Conservation (phyloP, 2,329 filamentous ascomycete species). For the Colletotrichum nymphaeae region DNA sequence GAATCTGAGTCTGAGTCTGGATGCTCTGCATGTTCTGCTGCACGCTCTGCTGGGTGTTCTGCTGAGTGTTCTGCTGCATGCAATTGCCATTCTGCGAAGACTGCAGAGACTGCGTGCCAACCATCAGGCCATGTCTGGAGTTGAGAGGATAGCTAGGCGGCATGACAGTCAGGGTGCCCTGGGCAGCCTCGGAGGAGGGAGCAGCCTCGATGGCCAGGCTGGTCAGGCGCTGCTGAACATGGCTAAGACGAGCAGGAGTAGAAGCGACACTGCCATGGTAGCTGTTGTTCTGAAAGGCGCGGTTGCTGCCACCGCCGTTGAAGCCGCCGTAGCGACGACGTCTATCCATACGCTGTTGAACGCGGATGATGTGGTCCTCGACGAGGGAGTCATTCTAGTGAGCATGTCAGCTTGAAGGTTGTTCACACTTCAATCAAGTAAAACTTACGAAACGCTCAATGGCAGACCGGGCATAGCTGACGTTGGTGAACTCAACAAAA, state of each 20-base stretch:
- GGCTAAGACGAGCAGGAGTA: slow-evolving; percentile 17
- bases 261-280: slow-evolving; percentile 13
- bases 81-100: background rate
- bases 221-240: slow-evolving; percentile 3
- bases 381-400: slow-evolving; percentile 48
- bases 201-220: slow-evolving; percentile 27
- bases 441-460: slow-evolving; percentile 47
- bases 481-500: slow-evolving; percentile 53
- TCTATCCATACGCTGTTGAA: slow-evolving; percentile 44
- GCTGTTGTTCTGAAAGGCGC: background rate
- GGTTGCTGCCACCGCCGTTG: background rate
- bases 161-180: slow-evolving; percentile 10
- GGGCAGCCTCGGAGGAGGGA: slow-evolving; percentile 2
- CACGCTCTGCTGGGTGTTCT: background rate
- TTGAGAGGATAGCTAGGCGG: background rate
- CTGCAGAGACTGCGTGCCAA: background rate
- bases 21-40: background rate
- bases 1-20: background rate
- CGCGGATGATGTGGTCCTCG: slow-evolving; percentile 47
- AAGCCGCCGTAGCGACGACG: slow-evolving; percentile 8
- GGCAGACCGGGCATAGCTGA: slow-evolving; percentile 50
- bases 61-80: background rate
- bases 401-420: background rate
- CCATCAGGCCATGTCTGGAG: background rate
- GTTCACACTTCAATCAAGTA: background rate